These are phyloP conservation scores for Ophiostoma sp. DNA, from an alignment of 2,329 filamentous ascomycete genomes.

Conservation along the genomic window DNA sequence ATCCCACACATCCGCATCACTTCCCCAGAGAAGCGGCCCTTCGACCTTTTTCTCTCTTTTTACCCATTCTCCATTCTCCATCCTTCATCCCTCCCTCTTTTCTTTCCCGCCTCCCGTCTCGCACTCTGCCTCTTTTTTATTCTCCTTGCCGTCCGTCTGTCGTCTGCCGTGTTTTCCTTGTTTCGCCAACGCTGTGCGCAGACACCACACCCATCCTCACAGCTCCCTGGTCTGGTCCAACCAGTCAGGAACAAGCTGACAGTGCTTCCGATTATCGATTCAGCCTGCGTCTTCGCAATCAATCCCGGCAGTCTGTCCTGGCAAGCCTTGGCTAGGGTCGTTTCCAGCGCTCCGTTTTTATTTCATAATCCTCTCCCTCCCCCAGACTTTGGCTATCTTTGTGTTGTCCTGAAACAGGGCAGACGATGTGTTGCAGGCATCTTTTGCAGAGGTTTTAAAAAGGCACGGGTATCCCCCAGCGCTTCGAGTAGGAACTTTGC, in stretches of 20 bases:
- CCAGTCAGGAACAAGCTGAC: constrained; percentile 10
- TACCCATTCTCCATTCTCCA: not conserved
- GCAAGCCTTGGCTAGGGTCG: too few species aligned
- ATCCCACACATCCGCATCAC: not conserved
- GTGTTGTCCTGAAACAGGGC: constrained; percentile 10
- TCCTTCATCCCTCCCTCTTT: not conserved
- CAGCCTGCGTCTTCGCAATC: constrained; percentile 2
- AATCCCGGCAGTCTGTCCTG: not conserved
- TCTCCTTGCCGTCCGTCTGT: constrained; percentile 2
- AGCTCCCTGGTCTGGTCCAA: not conserved
- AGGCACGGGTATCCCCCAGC: not conserved
- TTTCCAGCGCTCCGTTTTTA: too few species aligned
- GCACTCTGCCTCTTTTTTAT: not conserved
- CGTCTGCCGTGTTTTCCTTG: constrained; percentile 17
- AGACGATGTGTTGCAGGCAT: not conserved
- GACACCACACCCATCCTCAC: not conserved
- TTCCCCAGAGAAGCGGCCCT: not conserved
- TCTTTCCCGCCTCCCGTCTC: not conserved
- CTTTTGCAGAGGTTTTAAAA: not conserved
- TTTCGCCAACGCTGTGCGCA: constrained; percentile 12
- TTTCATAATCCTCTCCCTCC: not conserved
- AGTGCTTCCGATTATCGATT: not conserved
- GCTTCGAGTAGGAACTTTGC: not conserved
- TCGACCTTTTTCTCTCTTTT: not conserved
- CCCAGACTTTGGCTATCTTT: not conserved